A percentile compares a stretch with the other conserved stretches of the same genome.
These are phyloP conservation scores for Erucastrum elatum DNA, from an alignment of 345 rosid genomes.

Conservation along the genomic window DNA sequence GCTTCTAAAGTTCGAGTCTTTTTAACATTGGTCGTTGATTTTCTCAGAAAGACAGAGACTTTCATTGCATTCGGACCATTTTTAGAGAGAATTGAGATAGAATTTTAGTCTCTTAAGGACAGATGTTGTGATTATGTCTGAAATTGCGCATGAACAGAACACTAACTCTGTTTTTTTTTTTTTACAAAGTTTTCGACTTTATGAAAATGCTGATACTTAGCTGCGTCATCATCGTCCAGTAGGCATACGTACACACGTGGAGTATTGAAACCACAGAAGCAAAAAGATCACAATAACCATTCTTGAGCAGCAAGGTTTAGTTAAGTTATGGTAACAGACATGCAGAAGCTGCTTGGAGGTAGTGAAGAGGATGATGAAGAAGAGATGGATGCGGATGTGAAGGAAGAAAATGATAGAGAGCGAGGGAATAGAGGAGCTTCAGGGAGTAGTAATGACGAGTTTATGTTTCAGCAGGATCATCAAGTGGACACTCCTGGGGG, in stretches of 20 bases:
- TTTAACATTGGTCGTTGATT: slow-evolving; percentile 16
- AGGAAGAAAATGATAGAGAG: slow-evolving; percentile 79
- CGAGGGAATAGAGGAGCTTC: slow-evolving; percentile 52
- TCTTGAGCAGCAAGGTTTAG: slow-evolving; percentile 25
- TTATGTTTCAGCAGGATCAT: slow-evolving; percentile 68
- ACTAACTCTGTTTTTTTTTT: neutral
- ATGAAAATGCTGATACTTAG: slow-evolving; percentile 2
- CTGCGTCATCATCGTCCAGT: neutral
- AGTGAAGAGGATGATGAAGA: slow-evolving; percentile 96
- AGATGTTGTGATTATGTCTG: slow-evolving; percentile 26
- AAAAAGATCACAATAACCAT: slow-evolving; percentile 1
- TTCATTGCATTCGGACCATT: slow-evolving; percentile 23
- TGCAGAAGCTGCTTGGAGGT: slow-evolving; percentile 67
- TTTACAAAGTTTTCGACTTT: neutral
- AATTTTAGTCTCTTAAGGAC: slow-evolving; percentile 20
- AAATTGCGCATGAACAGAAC: neutral
- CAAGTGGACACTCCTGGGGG: slow-evolving; percentile 75
- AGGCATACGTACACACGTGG: neutral
- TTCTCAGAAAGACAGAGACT: slow-evolving; percentile 21
- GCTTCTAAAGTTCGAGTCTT: neutral
- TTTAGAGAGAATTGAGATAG: slow-evolving; percentile 25
- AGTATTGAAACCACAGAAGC: neutral
- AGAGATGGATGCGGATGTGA: slow-evolving; percentile 84
- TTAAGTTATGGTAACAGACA: slow-evolving; percentile 70
- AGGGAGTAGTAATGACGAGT: slow-evolving; percentile 55